Evolutionary conservation across 768 basidiomycete species (phyloP).

Genomic region (Suillus subalutaceus): DNA sequence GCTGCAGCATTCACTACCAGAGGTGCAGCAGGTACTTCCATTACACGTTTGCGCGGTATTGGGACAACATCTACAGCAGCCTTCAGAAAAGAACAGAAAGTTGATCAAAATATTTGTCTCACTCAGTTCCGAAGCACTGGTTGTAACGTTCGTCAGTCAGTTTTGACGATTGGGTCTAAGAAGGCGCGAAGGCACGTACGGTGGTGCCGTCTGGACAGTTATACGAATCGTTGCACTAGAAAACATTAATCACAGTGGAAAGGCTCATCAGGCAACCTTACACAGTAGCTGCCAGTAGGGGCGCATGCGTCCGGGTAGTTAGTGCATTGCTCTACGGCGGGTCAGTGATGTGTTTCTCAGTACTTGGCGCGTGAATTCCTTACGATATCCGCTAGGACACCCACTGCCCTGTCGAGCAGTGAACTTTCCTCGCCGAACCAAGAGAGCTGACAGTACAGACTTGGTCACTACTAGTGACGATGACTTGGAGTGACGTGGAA

Average conservation of each 20-base stretch:
- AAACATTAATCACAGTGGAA: not conserved
- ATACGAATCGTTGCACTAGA: slow-evolving; percentile 15
- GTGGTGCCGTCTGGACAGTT: slow-evolving; percentile 21
- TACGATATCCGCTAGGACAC: slow-evolving; percentile 2
- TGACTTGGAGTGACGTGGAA: not conserved
- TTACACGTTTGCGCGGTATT: slow-evolving; percentile 16
- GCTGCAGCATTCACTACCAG: slow-evolving; percentile 4
- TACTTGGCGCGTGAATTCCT: not conserved
- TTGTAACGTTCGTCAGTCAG: slow-evolving; percentile 6
- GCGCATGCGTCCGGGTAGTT: slow-evolving; percentile 23
- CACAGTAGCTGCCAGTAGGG: slow-evolving; percentile 22
- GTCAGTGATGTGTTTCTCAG: not conserved
- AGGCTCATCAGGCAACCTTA: slow-evolving; percentile 7
- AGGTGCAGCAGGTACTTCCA: slow-evolving; percentile 15
- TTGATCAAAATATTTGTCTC: not conserved
- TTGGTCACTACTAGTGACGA: not conserved
- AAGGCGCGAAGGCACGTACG: slow-evolving; percentile 12
- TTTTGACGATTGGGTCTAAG: not conserved
- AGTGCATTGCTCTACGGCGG: slow-evolving; percentile 10
- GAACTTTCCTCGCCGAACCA: slow-evolving; percentile 1
- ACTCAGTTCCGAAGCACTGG: slow-evolving; percentile 17
- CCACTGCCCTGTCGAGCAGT: not conserved
- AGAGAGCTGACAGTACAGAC: not conserved
- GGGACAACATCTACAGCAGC: slow-evolving; percentile 22
- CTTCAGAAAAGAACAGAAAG: not conserved